Conservation (phyloP, 805 yeast species). For the Lipomyces yamadae region DNA sequence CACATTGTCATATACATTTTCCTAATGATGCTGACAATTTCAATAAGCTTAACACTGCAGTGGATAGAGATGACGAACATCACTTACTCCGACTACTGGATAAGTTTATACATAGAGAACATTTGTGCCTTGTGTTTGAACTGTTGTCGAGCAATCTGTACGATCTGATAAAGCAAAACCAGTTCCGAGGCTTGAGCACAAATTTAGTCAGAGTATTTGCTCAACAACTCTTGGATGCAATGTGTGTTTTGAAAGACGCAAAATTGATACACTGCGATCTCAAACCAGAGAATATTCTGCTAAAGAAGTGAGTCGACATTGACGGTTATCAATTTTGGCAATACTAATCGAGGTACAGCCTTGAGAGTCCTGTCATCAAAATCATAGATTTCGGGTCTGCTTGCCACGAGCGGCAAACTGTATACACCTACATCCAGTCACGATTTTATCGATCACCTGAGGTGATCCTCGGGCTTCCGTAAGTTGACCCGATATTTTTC, state of each 20-base stretch:
- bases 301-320: constrained; percentile 53
- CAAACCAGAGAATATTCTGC: constrained; percentile 91
- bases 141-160: constrained; percentile 83
- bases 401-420: constrained; percentile 66
- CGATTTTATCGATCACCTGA: constrained; percentile 96
- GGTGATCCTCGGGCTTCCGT: constrained; percentile 87
- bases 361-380: constrained; percentile 84
- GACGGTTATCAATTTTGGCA: background rate
- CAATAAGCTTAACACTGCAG: constrained; percentile 60
- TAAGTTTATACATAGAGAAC: constrained; percentile 89
- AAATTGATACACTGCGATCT: constrained; percentile 94
- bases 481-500: background rate
- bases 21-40: background rate
- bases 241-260: constrained; percentile 77
- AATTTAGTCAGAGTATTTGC: constrained; percentile 78
- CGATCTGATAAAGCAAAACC: constrained; percentile 89
- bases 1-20: background rate
- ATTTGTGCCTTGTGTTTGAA: constrained; percentile 91
- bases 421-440: constrained; percentile 93
- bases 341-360: constrained; percentile 38
- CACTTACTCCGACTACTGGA: constrained; percentile 81
- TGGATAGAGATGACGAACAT: constrained; percentile 72
- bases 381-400: constrained; percentile 86
- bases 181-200: constrained; percentile 86
- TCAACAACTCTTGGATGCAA: constrained; percentile 77